A percentile compares a stretch with the other conserved stretches of the same genome.
These are phyloP conservation scores for Lachancea thermotolerans DNA, from an alignment of 805 yeast genomes.

Conservation along the genomic window DNA sequence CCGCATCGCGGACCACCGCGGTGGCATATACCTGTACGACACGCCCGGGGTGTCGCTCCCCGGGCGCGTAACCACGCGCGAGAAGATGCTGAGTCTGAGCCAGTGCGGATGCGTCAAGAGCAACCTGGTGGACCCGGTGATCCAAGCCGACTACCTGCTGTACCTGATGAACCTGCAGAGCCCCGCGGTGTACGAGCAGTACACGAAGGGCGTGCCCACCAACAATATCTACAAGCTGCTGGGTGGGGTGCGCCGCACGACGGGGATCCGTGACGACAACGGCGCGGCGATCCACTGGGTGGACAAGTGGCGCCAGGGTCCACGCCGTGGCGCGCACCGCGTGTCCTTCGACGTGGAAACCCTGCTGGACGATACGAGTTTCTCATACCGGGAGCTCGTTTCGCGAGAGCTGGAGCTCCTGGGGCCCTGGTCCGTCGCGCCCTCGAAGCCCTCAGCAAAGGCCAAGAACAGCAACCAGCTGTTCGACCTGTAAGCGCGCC, in stretches of 20 bases:
- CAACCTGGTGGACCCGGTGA: slow-evolving; percentile 69
- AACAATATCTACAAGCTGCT: slow-evolving; percentile 60
- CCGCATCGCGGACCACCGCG: slow-evolving; percentile 45
- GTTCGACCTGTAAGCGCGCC: not conserved
- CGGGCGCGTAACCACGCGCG: slow-evolving; percentile 46
- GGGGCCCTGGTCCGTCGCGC: slow-evolving; percentile 6
- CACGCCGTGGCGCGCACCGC: slow-evolving; percentile 17
- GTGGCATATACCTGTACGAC: slow-evolving; percentile 68
- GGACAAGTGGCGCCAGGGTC: slow-evolving; percentile 52
- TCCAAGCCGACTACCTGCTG: slow-evolving; percentile 79
- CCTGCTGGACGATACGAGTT: slow-evolving; percentile 7
- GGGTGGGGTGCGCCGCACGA: slow-evolving; percentile 36
- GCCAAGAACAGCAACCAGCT: slow-evolving; percentile 8
- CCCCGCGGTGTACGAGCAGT: slow-evolving; percentile 11
- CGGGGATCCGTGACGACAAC: slow-evolving; percentile 40
- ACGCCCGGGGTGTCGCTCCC: slow-evolving; percentile 94
- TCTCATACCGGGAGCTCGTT: slow-evolving; percentile 6
- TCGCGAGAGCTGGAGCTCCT: slow-evolving; percentile 6
- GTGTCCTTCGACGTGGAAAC: slow-evolving; percentile 11
- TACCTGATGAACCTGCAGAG: slow-evolving; percentile 62
- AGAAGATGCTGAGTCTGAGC: slow-evolving; percentile 68
- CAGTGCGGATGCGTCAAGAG: slow-evolving; percentile 70
- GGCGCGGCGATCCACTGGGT: slow-evolving; percentile 63
- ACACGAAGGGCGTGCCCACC: slow-evolving; percentile 46
- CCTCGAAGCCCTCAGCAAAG: not conserved